Evolutionary conservation across 371 early-diverging fungal species (phyloP).

Genomic region (Mortierella sp.): DNA sequence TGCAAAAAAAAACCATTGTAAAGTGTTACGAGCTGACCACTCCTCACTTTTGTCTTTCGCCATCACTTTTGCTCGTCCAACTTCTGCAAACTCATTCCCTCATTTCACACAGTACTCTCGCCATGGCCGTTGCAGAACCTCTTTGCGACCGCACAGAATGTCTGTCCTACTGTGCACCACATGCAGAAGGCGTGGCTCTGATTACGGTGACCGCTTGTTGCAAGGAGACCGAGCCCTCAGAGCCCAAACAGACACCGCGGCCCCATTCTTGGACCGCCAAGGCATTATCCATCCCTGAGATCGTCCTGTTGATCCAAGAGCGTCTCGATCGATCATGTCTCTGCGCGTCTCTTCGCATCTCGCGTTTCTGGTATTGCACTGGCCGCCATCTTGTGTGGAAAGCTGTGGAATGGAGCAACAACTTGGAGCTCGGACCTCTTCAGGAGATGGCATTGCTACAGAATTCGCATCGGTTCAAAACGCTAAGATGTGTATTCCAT

Average conservation of each 20-base stretch:
- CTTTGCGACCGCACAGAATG: neutral
- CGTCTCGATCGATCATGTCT: conserved; percentile 22
- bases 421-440: neutral
- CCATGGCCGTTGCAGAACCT: neutral
- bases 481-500: conserved; percentile 34
- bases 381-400: conserved; percentile 32
- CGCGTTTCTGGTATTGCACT: conserved; percentile 18
- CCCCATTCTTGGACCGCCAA: conserved; percentile 1
- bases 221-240: neutral
- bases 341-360: conserved; percentile 20
- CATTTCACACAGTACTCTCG: neutral
- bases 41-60: too few species aligned
- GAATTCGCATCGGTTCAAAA: conserved; percentile 25
- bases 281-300: conserved; percentile 29
- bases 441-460: conserved; percentile 11
- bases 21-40: too few species aligned
- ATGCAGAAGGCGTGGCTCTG: neutral
- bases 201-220: neutral
- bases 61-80: too few species aligned
- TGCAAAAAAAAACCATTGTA: too few species aligned
- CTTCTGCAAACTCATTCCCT: neutral
- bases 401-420: conserved; percentile 36
- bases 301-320: conserved; percentile 29
- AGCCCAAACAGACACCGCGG: conserved; percentile 9
- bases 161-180: neutral